A percentile compares a stretch with the other conserved stretches of the same genome.
Evolutionary conservation across 306 rosid genomes (phyloP).

Genomic region (Lathyrus aphaca): DNA sequence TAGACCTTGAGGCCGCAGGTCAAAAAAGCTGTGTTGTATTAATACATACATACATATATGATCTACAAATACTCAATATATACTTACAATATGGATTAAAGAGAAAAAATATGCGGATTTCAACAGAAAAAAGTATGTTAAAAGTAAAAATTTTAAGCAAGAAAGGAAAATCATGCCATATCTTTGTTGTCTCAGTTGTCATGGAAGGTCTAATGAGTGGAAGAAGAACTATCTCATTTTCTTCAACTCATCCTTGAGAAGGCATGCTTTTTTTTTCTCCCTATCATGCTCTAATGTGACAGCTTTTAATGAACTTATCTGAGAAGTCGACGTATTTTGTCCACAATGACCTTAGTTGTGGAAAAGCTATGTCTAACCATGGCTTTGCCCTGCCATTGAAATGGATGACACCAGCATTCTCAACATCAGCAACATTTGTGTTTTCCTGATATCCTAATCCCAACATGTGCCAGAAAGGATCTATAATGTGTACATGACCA

Average conservation of each 20-base stretch:
- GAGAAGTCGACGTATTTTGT: slow-evolving; percentile 80
- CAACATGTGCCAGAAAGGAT: slow-evolving; percentile 98
- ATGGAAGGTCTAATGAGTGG: slow-evolving; percentile 48
- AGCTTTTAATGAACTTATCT: slow-evolving; percentile 88
- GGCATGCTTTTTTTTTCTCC: slow-evolving; percentile 22
- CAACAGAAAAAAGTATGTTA: slow-evolving; percentile 46
- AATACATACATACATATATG: slow-evolving; percentile 37
- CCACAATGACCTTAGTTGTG: slow-evolving; percentile 76
- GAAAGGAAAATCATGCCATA: slow-evolving; percentile 46
- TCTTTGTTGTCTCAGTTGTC: slow-evolving; percentile 40
- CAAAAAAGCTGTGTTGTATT: slow-evolving; percentile 33
- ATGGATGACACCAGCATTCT: slow-evolving; percentile 87
- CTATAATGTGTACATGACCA: slow-evolving; percentile 78
- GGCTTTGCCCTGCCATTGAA: slow-evolving; percentile 98
- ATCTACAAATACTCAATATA: slow-evolving; percentile 33
- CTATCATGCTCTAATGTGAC: slow-evolving; percentile 77
- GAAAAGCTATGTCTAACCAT: slow-evolving; percentile 96
- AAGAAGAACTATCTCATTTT: slow-evolving; percentile 55
- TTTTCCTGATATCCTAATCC: slow-evolving; percentile 97
- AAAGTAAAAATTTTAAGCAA: slow-evolving; percentile 34
- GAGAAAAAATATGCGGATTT: slow-evolving; percentile 51
- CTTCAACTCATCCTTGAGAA: slow-evolving; percentile 41
- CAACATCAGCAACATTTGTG: slow-evolving; percentile 68
- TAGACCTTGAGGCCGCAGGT: slow-evolving; percentile 32
- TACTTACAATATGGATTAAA: slow-evolving; percentile 47